phyloP scores from a whole-genome alignment of 2,329 filamentous ascomycete species.

The Magnaporthiopsis poae region DNA sequence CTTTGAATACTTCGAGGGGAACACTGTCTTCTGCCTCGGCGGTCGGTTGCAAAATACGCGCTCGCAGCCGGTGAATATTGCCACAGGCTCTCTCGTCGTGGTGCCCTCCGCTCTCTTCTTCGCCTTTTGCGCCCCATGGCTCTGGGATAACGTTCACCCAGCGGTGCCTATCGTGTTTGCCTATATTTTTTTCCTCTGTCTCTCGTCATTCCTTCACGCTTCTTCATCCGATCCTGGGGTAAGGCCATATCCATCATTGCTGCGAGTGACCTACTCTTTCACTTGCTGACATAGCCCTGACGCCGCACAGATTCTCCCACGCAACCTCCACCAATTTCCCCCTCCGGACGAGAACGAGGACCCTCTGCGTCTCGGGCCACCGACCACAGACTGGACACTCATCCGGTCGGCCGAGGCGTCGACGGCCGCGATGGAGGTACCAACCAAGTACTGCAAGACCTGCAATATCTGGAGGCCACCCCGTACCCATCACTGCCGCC shows the following conservation, averaged over 20 bases:
- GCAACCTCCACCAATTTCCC: constrained; percentile 85
- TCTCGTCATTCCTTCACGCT: constrained; percentile 89
- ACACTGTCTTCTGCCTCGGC: constrained; percentile 78
- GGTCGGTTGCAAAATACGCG: constrained; percentile 81
- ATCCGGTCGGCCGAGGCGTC: constrained; percentile 67
- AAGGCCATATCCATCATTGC: constrained; percentile 16
- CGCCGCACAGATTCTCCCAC: constrained; percentile 64
- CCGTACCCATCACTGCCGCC: constrained; percentile 86
- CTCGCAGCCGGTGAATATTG: constrained; percentile 79
- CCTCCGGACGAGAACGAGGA: constrained; percentile 65
- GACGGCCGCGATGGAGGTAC: constrained; percentile 90
- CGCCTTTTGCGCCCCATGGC: constrained; percentile 69
- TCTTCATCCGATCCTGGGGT: constrained; percentile 88
- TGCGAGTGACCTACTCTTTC: neutral
- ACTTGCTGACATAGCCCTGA: neutral
- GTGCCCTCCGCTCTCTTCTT: constrained; percentile 77
- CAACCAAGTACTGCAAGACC: constrained; percentile 94
- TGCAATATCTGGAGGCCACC: constrained; percentile 97
- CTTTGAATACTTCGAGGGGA: constrained; percentile 87
- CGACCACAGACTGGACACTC: constrained; percentile 88
- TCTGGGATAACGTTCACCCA: constrained; percentile 79
- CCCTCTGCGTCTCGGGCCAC: constrained; percentile 68
- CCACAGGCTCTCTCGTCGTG: constrained; percentile 70
- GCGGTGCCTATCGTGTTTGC: constrained; percentile 82
- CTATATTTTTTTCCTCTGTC: constrained; percentile 80